Conservation (phyloP, 1,284 basidiomycete genomes). For the Trametes polyzona region DNA sequence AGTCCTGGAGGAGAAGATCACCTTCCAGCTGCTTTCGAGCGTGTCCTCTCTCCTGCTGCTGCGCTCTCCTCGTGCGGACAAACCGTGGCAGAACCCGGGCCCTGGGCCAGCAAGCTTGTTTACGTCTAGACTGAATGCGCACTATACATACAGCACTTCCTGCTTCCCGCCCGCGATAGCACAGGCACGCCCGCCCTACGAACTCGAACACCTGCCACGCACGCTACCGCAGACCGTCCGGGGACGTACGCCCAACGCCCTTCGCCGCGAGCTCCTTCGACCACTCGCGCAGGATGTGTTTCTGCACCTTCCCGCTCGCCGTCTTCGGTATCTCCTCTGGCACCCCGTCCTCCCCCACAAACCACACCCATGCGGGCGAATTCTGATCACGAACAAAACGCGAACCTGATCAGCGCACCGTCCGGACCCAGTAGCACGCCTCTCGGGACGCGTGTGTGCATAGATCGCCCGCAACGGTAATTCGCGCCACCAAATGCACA, state of each 20-base stretch:
- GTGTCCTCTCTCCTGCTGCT: background rate
- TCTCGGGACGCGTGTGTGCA: background rate
- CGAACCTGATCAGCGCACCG: background rate
- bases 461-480: background rate
- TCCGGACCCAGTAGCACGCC: background rate
- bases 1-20: background rate
- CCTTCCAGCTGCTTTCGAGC: background rate
- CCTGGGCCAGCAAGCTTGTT: background rate
- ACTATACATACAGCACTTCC: slow-evolving; percentile 6
- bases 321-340: slow-evolving; percentile 78
- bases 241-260: slow-evolving; percentile 33
- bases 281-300: slow-evolving; percentile 70
- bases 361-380: slow-evolving; percentile 84
- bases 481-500: background rate
- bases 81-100: slow-evolving; percentile 11
- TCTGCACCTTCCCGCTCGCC: slow-evolving; percentile 87
- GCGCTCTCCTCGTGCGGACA: background rate
- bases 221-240: slow-evolving; percentile 15
- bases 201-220: background rate
- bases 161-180: background rate
- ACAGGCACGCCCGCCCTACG: background rate
- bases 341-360: slow-evolving; percentile 67
- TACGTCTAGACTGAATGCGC: slow-evolving; percentile 2
- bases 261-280: slow-evolving; percentile 50
- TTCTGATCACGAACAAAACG: slow-evolving; percentile 52